Evolutionary conservation across 1,139 yeast genomes (phyloP).

Genomic region (Geotrichum aggregatum): DNA sequence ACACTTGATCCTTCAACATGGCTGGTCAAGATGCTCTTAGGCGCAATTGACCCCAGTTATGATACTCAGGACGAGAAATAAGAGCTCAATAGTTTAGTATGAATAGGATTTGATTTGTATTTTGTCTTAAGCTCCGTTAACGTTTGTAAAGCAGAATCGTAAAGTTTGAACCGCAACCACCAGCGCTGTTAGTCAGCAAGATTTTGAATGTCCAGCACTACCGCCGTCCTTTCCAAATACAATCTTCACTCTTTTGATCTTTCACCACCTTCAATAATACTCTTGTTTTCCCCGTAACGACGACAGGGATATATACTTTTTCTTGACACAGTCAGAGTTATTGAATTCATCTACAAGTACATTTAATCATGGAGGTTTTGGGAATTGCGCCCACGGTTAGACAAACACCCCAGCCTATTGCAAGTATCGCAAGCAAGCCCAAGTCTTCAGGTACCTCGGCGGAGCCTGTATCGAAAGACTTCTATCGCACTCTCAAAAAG

Average conservation of each 20-base stretch:
- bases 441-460: conserved; percentile 2
- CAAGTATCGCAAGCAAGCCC: not conserved
- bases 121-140: no score
- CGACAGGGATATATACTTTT: not conserved
- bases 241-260: no score
- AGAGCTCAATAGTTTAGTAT: no score
- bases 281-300: not conserved
- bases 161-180: not conserved
- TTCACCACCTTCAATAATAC: not conserved
- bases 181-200: not conserved
- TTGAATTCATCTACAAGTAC: not conserved
- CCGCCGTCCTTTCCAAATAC: no score
- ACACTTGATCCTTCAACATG: conserved; percentile 35
- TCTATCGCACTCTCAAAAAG: conserved; percentile 77
- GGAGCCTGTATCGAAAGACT: conserved; percentile 45
- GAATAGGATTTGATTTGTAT: no score
- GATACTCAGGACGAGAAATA: conserved; percentile 34
- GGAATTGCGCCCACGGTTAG: conserved; percentile 45
- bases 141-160: no score
- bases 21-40: conserved; percentile 36
- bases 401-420: conserved; percentile 26
- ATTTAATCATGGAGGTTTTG: conserved; percentile 51
- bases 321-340: not conserved
- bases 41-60: conserved; percentile 35
- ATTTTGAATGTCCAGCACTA: no score